Base-by-base conservation (phyloP, 345 rosid species). In the Rhodomyrtus tomentosa region DNA sequence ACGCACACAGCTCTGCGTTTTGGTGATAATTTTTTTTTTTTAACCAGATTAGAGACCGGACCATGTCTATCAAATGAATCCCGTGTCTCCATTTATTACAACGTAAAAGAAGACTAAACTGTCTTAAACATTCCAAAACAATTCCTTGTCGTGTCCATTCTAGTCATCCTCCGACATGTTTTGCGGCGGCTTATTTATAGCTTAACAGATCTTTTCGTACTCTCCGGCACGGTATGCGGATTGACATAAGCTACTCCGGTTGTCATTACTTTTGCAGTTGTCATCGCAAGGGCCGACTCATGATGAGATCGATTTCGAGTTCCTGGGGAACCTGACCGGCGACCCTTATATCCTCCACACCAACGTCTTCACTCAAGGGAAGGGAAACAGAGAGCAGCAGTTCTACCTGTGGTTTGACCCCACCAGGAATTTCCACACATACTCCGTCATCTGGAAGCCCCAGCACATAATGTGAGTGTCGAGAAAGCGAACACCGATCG, bases 341-440 rank as follows among this genome's bases (percentile, higher is more conserved):
- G 93, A 93, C 59, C 95, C 94, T 85, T 93, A 91, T 85, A 91
- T 91, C 59, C 88, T 93, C 50, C 95, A 93, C 85, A 93, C 95
- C 27, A 93, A 93, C 84, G 90, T 93, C 32, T 91, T 83, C 83
- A 87, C 89, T 29, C 90, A 90, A 83, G 95, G 94, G 42, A 89
- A 91, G 86, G 94, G 95, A 22, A 89, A 91, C 89, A 89, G 93
- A 85, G 94, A 93, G 84, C 95, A 93, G 58, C 95, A 93, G 12
- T 93, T 93, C 85, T 87, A 88, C 82, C 89, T 93, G 88, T 92
- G 95, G 95, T 92, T 91, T 62, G 95, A 92, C 25, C 93, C 95
- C 7, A 89, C 93, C 2, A 81, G 89, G 22, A 90, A 90, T 85
- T 92, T 92, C 86, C 93, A 92, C 89, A 86, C 95, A 22, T 92